Evolutionary conservation across 2,329 filamentous ascomycete species (phyloP).

Genomic region (Colletotrichum liaoningense): DNA sequence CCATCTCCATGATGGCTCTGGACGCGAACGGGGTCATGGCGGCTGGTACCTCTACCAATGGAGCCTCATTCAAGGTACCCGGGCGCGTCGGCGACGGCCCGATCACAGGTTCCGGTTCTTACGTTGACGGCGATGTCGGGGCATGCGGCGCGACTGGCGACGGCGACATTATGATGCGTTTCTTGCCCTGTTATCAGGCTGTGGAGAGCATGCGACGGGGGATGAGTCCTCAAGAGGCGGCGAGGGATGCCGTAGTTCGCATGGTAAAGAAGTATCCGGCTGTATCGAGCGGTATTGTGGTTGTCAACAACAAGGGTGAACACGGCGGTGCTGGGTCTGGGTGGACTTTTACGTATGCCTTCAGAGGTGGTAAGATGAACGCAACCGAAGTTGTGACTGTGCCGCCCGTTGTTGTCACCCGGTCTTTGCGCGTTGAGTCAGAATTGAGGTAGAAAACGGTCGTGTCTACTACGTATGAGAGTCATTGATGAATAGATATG

Average conservation of each 20-base stretch:
- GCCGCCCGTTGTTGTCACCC: conserved; percentile 26
- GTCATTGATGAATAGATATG: not conserved
- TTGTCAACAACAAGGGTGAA: conserved; percentile 59
- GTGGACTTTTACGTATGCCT: conserved; percentile 67
- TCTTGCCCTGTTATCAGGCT: conserved; percentile 68
- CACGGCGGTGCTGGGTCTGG: conserved; percentile 64
- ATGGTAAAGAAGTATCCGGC: conserved; percentile 61
- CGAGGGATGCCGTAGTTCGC: conserved; percentile 60
- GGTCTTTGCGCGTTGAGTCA: not conserved
- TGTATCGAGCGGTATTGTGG: conserved; percentile 61
- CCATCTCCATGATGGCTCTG: conserved; percentile 64
- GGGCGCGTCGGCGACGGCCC: conserved; percentile 67
- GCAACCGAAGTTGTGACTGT: conserved; percentile 58
- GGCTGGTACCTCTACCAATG: conserved; percentile 67
- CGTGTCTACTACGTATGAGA: not conserved
- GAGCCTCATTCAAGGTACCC: conserved; percentile 64
- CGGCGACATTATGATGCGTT: conserved; percentile 68
- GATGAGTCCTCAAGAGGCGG: conserved; percentile 59
- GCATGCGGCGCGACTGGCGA: conserved; percentile 68
- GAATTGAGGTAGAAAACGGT: not conserved
- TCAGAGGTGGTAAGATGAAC: conserved; percentile 59
- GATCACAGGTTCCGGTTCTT: conserved; percentile 65
- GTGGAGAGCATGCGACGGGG: conserved; percentile 64
- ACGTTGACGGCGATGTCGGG: conserved; percentile 64
- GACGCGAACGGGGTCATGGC: conserved; percentile 59